A percentile compares a stretch with the other conserved stretches of the same genome.
phyloP scores from a whole-genome alignment of 2,329 filamentous ascomycete genomes.

The Zymoseptoria passerinii region DNA sequence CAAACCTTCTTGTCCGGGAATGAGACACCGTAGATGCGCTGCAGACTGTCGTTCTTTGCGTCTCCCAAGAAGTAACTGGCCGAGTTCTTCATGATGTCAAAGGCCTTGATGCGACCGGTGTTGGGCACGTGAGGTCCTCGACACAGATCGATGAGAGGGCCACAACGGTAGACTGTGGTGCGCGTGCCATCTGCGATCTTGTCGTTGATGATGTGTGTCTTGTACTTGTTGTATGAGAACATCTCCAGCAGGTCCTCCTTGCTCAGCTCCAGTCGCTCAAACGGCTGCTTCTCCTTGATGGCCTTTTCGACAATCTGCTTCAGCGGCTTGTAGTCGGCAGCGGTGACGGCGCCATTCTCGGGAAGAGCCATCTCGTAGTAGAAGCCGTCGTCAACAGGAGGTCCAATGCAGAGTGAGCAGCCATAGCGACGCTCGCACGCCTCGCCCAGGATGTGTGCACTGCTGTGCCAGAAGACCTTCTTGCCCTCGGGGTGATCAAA shows the following conservation, averaged over 20 bases:
- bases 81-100: slow-evolving; percentile 83
- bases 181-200: slow-evolving; percentile 81
- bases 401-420: slow-evolving; percentile 87
- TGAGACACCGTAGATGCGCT: slow-evolving; percentile 92
- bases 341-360: slow-evolving; percentile 60
- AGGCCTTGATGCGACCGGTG: slow-evolving; percentile 88
- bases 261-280: slow-evolving; percentile 78
- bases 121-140: slow-evolving; percentile 89
- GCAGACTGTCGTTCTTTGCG: slow-evolving; percentile 85
- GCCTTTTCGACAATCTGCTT: slow-evolving; percentile 73
- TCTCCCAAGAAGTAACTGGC: slow-evolving; percentile 91
- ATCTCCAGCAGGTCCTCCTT: slow-evolving; percentile 91
- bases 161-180: slow-evolving; percentile 91
- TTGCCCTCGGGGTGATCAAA: slow-evolving; percentile 73
- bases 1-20: slow-evolving; percentile 92
- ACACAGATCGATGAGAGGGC: slow-evolving; percentile 90
- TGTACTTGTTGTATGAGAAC: slow-evolving; percentile 98
- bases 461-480: slow-evolving; percentile 97
- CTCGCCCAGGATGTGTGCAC: slow-evolving; percentile 91
- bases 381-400: slow-evolving; percentile 84
- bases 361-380: slow-evolving; percentile 94
- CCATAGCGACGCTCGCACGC: slow-evolving; percentile 84
- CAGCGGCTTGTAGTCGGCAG: slow-evolving; percentile 74
- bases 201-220: slow-evolving; percentile 93
- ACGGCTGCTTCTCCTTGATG: slow-evolving; percentile 94